Conservation (phyloP, 169 alveolate species). For the Plasmodium cynomolgi region DNA sequence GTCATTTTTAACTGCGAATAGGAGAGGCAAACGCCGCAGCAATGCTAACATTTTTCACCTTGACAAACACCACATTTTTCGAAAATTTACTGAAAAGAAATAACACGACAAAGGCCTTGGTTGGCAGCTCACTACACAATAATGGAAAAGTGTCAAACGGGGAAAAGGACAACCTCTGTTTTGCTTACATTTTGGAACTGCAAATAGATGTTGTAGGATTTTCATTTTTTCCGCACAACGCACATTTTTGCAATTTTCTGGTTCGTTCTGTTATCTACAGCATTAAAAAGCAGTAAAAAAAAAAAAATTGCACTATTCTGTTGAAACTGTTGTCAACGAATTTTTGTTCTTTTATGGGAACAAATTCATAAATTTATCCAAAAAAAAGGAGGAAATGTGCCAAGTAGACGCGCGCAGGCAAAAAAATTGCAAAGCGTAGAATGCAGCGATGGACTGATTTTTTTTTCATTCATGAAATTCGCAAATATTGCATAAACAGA, state of each 20-base stretch:
- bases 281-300: neutral
- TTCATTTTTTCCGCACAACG: neutral
- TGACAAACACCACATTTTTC: neutral
- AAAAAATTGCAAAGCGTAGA: neutral
- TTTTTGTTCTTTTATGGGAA: neutral
- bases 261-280: neutral
- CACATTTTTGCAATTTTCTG: neutral
- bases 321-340: neutral
- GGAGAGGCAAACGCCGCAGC: neutral
- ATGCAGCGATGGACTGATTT: slow-evolving; percentile 5
- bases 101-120: neutral
- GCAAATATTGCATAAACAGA: neutral
- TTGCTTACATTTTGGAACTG: neutral
- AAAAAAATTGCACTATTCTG: neutral
- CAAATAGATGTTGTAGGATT: neutral
- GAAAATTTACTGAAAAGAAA: neutral
- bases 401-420: neutral
- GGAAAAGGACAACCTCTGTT: neutral
- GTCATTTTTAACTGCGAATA: neutral
- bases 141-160: neutral
- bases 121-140: neutral
- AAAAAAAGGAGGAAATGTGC: neutral
- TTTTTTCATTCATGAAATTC: neutral
- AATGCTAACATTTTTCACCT: neutral
- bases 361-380: neutral